These are phyloP conservation scores for Pyricularia pennisetigena DNA, from an alignment of 2,329 filamentous ascomycete genomes.

Conservation along the genomic window DNA sequence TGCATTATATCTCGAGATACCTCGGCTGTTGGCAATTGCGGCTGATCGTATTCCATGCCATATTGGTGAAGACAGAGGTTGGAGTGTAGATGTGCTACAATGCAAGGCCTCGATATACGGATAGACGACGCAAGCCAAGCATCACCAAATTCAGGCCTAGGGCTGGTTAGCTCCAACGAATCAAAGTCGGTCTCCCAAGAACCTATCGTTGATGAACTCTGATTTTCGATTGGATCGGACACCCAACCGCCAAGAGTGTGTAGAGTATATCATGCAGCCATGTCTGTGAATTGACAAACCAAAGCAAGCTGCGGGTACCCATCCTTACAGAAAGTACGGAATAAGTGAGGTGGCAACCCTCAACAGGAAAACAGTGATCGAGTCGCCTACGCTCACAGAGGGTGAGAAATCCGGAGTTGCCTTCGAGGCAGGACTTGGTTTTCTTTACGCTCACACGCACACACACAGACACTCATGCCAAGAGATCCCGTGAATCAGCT, in stretches of 20 bases:
- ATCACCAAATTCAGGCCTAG: not conserved
- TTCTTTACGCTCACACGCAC: not conserved
- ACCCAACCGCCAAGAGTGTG: not conserved
- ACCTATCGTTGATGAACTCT: not conserved
- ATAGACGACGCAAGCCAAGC: not conserved
- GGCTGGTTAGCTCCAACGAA: not conserved
- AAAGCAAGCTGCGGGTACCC: not conserved
- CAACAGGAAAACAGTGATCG: not conserved
- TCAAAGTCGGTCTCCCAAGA: not conserved
- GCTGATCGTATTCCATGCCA: not conserved
- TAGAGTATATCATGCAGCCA: not conserved
- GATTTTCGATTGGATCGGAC: not conserved
- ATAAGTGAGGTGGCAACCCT: not conserved
- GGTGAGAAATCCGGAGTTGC: not conserved
- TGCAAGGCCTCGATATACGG: not conserved
- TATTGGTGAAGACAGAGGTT: not conserved
- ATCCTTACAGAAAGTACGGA: no score
- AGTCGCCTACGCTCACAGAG: not conserved
- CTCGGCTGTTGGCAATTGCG: not conserved
- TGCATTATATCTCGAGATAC: not conserved
- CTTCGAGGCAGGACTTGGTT: not conserved
- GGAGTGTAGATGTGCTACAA: not conserved
- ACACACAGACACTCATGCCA: not conserved
- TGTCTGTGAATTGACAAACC: not conserved
- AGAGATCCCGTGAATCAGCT: not conserved